Evolutionary conservation across 2,329 filamentous ascomycete species (phyloP).

Genomic region (Fusarium scirpi): DNA sequence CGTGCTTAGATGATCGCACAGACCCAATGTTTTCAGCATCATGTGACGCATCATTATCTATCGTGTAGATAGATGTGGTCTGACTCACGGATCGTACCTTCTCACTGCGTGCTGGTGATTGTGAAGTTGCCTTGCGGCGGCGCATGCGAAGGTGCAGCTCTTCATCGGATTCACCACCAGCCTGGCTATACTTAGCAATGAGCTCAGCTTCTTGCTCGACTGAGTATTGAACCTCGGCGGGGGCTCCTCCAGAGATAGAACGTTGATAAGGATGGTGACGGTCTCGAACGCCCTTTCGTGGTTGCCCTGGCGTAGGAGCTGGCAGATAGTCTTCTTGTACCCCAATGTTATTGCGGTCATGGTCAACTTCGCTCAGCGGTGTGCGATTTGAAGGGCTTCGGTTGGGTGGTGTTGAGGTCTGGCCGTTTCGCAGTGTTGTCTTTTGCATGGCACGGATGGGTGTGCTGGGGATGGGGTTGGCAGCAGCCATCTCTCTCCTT

Average conservation of each 20-base stretch:
- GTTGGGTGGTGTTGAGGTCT: slow-evolving; percentile 87
- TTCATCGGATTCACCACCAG: slow-evolving; percentile 80
- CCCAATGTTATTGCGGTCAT: slow-evolving; percentile 75
- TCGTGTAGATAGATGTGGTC: slow-evolving; percentile 74
- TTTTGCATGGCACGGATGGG: slow-evolving; percentile 73
- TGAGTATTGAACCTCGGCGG: slow-evolving; percentile 63
- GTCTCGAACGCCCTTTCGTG: slow-evolving; percentile 87
- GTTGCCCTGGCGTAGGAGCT: slow-evolving; percentile 94
- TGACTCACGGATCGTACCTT: slow-evolving; percentile 80
- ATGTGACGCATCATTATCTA: slow-evolving; percentile 76
- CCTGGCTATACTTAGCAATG: slow-evolving; percentile 70
- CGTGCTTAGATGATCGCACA: slow-evolving; percentile 68
- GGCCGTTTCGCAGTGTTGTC: slow-evolving; percentile 69
- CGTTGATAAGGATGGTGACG: slow-evolving; percentile 80
- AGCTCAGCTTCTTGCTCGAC: slow-evolving; percentile 70
- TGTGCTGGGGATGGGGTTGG: slow-evolving; percentile 66
- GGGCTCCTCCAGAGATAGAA: slow-evolving; percentile 60
- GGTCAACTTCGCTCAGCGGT: slow-evolving; percentile 93
- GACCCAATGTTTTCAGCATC: slow-evolving; percentile 78
- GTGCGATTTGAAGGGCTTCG: slow-evolving; percentile 79
- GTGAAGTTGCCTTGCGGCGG: slow-evolving; percentile 72
- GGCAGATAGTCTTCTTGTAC: slow-evolving; percentile 92
- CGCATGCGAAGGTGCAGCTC: slow-evolving; percentile 83
- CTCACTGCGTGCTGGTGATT: slow-evolving; percentile 70
- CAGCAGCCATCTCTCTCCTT: slow-evolving; percentile 67